phyloP scores from a whole-genome alignment of 2,329 filamentous ascomycete genomes.

The Colletotrichum sp. region DNA sequence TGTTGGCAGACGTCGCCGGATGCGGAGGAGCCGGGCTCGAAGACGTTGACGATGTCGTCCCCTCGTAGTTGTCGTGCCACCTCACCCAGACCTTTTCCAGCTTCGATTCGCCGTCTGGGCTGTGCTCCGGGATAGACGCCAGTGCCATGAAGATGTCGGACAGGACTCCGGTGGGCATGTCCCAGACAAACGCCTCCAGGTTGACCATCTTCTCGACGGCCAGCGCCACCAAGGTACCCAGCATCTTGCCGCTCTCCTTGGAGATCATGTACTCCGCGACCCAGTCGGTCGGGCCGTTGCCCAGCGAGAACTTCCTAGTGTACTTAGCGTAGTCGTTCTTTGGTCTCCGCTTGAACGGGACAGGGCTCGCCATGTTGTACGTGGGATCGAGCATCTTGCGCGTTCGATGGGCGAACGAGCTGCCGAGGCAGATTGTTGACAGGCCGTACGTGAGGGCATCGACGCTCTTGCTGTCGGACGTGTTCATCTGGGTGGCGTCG shows the following conservation, averaged over 20 bases:
- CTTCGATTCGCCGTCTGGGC: conserved; percentile 64
- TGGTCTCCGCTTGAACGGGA: conserved; percentile 11
- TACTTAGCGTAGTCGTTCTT: conserved; percentile 77
- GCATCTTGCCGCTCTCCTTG: conserved; percentile 86
- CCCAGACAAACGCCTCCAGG: conserved; percentile 83
- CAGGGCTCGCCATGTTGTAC: conserved; percentile 15
- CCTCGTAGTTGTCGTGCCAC: conserved; percentile 77
- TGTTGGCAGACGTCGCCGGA: conserved; percentile 34
- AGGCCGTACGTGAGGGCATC: conserved; percentile 85
- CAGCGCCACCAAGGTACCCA: conserved; percentile 81
- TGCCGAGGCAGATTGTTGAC: conserved; percentile 77
- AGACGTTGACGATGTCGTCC: conserved; percentile 36
- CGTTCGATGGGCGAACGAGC: conserved; percentile 44
- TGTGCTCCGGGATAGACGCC: conserved; percentile 69
- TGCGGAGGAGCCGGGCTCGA: conserved; percentile 29
- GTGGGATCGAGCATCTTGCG: conserved; percentile 34
- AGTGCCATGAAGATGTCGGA: conserved; percentile 83
- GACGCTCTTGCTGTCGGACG: conserved; percentile 73
- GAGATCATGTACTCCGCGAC: conserved; percentile 82
- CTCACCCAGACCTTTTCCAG: conserved; percentile 80
- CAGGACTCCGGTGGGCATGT: conserved; percentile 86
- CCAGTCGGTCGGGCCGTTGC: conserved; percentile 81
- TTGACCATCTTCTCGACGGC: conserved; percentile 83
- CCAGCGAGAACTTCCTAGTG: conserved; percentile 81
- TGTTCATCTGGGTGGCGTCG: conserved; percentile 63